A percentile compares a stretch with the other conserved stretches of the same genome.
These are phyloP conservation scores for Tilletia setariae DNA, from an alignment of 1,284 basidiomycete species.

Conservation along the genomic window DNA sequence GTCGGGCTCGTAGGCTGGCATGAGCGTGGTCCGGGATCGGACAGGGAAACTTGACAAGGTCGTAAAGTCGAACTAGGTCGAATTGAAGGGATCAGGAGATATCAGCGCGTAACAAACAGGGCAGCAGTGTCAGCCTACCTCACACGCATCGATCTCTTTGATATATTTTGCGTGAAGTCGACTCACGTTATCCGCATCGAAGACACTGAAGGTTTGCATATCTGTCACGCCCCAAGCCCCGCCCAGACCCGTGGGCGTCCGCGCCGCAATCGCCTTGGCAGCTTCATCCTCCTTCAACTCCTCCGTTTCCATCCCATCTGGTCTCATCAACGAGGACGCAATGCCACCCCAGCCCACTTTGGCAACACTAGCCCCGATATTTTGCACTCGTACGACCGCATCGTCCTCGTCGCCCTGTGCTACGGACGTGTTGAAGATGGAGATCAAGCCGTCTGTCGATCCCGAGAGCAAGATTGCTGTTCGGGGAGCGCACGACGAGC, in stretches of 20 bases:
- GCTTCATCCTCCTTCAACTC: constrained; percentile 22
- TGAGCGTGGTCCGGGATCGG: constrained; percentile 32
- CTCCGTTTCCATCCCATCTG: constrained; percentile 22
- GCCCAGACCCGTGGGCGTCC: constrained; percentile 33
- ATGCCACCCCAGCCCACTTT: constrained; percentile 39
- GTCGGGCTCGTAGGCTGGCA: constrained; percentile 45
- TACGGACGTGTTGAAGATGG: constrained; percentile 39
- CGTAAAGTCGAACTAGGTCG: constrained; percentile 32
- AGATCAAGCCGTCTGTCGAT: constrained; percentile 47
- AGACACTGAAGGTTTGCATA: constrained; percentile 51
- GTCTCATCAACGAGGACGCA: not conserved
- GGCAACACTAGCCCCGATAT: constrained; percentile 46
- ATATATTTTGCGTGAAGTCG: too few species aligned
- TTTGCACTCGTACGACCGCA: constrained; percentile 48
- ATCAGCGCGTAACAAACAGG: too few species aligned
- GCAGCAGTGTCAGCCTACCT: not conserved
- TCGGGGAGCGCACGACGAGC: constrained; percentile 18
- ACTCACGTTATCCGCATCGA: constrained; percentile 41
- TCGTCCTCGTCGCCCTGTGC: constrained; percentile 42
- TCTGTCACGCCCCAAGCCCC: constrained; percentile 46
- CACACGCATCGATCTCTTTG: not conserved
- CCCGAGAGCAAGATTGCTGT: constrained; percentile 40
- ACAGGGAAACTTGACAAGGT: constrained; percentile 19
- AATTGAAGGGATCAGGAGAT: too few species aligned
- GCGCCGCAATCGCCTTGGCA: constrained; percentile 26